phyloP scores from a whole-genome alignment of 2,329 filamentous ascomycete genomes.

The Cadophora luteo-olivacea region DNA sequence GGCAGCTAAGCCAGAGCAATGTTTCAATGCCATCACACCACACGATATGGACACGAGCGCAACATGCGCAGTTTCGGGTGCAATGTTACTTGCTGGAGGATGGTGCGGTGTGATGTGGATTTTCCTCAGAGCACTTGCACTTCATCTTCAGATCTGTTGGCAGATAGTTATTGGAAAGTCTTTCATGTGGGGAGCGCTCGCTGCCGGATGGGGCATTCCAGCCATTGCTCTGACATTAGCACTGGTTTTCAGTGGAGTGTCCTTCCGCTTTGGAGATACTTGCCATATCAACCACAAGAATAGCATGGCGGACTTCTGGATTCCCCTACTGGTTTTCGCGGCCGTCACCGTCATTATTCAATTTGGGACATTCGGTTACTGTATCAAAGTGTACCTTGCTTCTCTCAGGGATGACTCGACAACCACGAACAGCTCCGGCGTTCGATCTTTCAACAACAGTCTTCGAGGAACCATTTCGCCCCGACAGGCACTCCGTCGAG shows the following conservation, averaged over 20 bases:
- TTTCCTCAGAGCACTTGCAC: slow-evolving; percentile 85
- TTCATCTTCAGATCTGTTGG: slow-evolving; percentile 99
- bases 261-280: slow-evolving; percentile 86
- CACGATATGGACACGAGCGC: slow-evolving; percentile 86
- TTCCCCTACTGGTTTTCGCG: slow-evolving; percentile 81
- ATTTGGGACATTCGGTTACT: slow-evolving; percentile 87
- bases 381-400: slow-evolving; percentile 91
- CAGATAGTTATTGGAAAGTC: slow-evolving; percentile 85
- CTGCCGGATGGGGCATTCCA: slow-evolving; percentile 84
- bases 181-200: slow-evolving; percentile 88
- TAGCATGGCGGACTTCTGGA: slow-evolving; percentile 87
- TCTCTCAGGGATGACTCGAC: slow-evolving; percentile 77
- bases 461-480: slow-evolving; percentile 74
- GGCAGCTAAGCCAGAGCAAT: slow-evolving; percentile 78
- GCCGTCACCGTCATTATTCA: slow-evolving; percentile 80
- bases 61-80: slow-evolving; percentile 87
- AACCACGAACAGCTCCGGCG: slow-evolving; percentile 72
- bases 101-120: slow-evolving; percentile 88
- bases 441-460: slow-evolving; percentile 80
- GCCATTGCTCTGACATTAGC: slow-evolving; percentile 76
- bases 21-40: slow-evolving; percentile 88
- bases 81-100: slow-evolving; percentile 85
- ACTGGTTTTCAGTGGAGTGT: slow-evolving; percentile 87
- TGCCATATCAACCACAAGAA: slow-evolving; percentile 94
- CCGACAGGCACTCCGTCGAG: slow-evolving; percentile 84